Evolutionary conservation across 2,329 filamentous ascomycete genomes (phyloP).

Genomic region (Colletotrichum ledebouriae): DNA sequence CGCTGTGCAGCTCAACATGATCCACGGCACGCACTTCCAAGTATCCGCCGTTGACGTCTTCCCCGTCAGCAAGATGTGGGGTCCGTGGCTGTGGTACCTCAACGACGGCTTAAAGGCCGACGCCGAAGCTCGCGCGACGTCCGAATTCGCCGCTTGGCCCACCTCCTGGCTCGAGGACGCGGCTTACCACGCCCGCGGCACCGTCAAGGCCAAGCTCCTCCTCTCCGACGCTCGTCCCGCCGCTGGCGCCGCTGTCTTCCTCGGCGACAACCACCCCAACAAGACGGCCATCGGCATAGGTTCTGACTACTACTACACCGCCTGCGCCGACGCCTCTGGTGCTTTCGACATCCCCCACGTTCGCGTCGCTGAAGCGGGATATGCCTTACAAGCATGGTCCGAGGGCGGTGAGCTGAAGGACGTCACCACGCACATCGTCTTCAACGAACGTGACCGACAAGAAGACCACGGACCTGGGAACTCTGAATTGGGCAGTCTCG

Average conservation of each 20-base stretch:
- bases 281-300: slow-evolving; percentile 63
- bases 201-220: slow-evolving; percentile 57
- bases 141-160: slow-evolving; percentile 60
- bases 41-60: slow-evolving; percentile 53
- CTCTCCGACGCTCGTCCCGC: slow-evolving; percentile 64
- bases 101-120: slow-evolving; percentile 63
- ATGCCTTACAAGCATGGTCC: slow-evolving; percentile 64
- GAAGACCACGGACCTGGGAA: slow-evolving; percentile 53
- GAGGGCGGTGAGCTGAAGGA: slow-evolving; percentile 59
- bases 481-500: slow-evolving; percentile 57
- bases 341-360: slow-evolving; percentile 59
- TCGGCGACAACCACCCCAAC: slow-evolving; percentile 51
- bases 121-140: slow-evolving; percentile 53
- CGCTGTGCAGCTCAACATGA: slow-evolving; percentile 66
- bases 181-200: slow-evolving; percentile 63
- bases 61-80: slow-evolving; percentile 57
- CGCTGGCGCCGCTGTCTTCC: slow-evolving; percentile 54
- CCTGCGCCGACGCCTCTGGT: slow-evolving; percentile 58
- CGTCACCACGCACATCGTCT: slow-evolving; percentile 59
- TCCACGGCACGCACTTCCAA: slow-evolving; percentile 65
- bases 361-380: slow-evolving; percentile 56
- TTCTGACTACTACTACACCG: slow-evolving; percentile 63
- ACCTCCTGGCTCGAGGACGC: slow-evolving; percentile 63
- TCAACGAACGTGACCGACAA: slow-evolving; percentile 54
- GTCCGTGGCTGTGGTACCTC: slow-evolving; percentile 54